Evolutionary conservation across 2,329 filamentous ascomycete genomes (phyloP).

Genomic region (Fusarium odoratissimum): DNA sequence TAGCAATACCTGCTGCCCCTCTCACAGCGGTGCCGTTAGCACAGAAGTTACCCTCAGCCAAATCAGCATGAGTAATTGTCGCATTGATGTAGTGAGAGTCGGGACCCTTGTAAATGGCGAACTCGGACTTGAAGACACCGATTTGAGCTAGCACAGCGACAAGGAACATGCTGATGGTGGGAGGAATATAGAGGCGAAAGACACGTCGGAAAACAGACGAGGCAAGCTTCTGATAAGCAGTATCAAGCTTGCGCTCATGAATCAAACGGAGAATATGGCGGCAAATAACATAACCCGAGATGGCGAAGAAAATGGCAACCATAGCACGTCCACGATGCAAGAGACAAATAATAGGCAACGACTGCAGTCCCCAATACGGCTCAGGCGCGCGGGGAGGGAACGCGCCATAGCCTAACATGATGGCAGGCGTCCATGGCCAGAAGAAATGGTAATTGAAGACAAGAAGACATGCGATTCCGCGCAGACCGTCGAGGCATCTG

Average conservation of each 20-base stretch:
- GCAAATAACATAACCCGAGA: constrained; percentile 57
- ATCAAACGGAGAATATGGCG: constrained; percentile 53
- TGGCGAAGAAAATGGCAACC: constrained; percentile 58
- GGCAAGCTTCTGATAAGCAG: constrained; percentile 52
- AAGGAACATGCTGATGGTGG: constrained; percentile 55
- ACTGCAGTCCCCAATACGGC: constrained; percentile 48
- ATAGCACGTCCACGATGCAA: constrained; percentile 55
- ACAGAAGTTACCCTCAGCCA: constrained; percentile 38
- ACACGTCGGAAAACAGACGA: constrained; percentile 53
- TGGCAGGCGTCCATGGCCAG: constrained; percentile 54
- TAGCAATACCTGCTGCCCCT: constrained; percentile 46
- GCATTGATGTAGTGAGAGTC: constrained; percentile 56
- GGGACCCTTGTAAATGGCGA: constrained; percentile 51
- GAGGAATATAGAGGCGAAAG: constrained; percentile 55
- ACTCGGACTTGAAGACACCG: constrained; percentile 52
- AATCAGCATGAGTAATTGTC: constrained; percentile 46
- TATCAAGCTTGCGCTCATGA: constrained; percentile 50
- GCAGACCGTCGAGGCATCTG: constrained; percentile 54
- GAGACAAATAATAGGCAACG: constrained; percentile 55
- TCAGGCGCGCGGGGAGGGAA: constrained; percentile 51
- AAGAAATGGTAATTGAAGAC: constrained; percentile 58
- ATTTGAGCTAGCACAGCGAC: constrained; percentile 54
- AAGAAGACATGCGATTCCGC: constrained; percentile 56
- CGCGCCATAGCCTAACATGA: constrained; percentile 56
- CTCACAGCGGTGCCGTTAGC: constrained; percentile 45